Evolutionary conservation across 768 basidiomycete species (phyloP).

Genomic region (Russula compacta): DNA sequence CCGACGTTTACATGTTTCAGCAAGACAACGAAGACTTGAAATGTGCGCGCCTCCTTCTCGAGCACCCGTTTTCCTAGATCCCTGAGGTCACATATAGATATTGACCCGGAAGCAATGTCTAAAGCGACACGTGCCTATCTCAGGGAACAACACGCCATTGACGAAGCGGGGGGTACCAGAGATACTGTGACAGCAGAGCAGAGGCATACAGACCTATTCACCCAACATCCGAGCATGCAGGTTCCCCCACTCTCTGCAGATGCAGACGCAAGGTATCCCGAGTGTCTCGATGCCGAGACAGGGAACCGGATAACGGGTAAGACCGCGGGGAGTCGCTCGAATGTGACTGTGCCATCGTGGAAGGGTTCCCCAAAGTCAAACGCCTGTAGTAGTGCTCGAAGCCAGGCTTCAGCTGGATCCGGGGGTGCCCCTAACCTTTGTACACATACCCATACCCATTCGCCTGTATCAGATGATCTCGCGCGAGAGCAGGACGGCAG

Average conservation of each 20-base stretch:
- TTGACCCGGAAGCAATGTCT: neutral
- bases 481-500: neutral
- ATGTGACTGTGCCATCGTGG: neutral
- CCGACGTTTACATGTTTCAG: slow-evolving; percentile 34
- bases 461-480: neutral
- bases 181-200: neutral
- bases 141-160: neutral
- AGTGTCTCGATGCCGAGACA: neutral
- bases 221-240: neutral
- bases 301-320: neutral
- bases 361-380: neutral
- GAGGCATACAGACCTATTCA: neutral
- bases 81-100: neutral
- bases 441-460: neutral
- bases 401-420: neutral
- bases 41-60: slow-evolving; percentile 19
- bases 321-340: neutral
- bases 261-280: neutral
- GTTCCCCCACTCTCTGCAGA: neutral
- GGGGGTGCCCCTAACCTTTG: neutral
- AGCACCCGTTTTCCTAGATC: neutral
- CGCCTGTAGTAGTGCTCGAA: neutral
- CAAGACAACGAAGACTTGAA: slow-evolving; percentile 25
- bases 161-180: neutral
- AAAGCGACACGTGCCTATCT: slow-evolving; percentile 4